phyloP scores from a whole-genome alignment of 2,329 filamentous ascomycete species.

The Phaeosphaeria sp. region DNA sequence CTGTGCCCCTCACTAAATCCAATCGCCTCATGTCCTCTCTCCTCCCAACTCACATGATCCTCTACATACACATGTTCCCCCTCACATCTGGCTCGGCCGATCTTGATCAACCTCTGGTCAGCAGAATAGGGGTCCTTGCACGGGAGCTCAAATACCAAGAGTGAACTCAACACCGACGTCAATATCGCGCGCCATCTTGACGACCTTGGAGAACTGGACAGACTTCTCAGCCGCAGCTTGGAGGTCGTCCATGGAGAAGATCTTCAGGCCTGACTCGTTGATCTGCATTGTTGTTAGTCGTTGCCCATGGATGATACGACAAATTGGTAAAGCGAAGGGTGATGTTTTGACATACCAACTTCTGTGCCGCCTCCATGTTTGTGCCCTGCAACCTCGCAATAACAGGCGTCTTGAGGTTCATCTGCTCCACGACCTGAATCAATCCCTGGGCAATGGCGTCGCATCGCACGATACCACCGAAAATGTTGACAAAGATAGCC shows the following conservation, averaged over 20 bases:
- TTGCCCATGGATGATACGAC: neutral
- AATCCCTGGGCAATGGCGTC: conserved; percentile 96
- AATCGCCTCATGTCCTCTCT: neutral
- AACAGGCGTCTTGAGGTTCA: conserved; percentile 96
- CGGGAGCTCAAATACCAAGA: conserved; percentile 72
- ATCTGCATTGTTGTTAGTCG: conserved; percentile 60
- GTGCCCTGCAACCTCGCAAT: conserved; percentile 97
- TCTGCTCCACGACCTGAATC: conserved; percentile 90
- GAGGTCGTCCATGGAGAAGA: conserved; percentile 98
- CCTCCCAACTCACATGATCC: neutral
- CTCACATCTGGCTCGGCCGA: neutral
- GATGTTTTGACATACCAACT: conserved; percentile 61
- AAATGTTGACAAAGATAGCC: conserved; percentile 99
- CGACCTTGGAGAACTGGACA: conserved; percentile 98
- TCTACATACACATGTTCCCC: neutral
- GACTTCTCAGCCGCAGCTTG: conserved; percentile 97
- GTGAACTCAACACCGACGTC: conserved; percentile 79
- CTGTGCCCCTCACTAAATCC: neutral
- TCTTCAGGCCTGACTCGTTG: conserved; percentile 98
- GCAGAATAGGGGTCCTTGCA: conserved; percentile 1
- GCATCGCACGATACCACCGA: conserved; percentile 97
- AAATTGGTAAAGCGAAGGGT: neutral
- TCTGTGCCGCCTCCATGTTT: conserved; percentile 94
- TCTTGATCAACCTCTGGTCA: neutral
- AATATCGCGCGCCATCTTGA: conserved; percentile 97